phyloP scores from a whole-genome alignment of 768 basidiomycete species.

The Rhodotorula toruloides region DNA sequence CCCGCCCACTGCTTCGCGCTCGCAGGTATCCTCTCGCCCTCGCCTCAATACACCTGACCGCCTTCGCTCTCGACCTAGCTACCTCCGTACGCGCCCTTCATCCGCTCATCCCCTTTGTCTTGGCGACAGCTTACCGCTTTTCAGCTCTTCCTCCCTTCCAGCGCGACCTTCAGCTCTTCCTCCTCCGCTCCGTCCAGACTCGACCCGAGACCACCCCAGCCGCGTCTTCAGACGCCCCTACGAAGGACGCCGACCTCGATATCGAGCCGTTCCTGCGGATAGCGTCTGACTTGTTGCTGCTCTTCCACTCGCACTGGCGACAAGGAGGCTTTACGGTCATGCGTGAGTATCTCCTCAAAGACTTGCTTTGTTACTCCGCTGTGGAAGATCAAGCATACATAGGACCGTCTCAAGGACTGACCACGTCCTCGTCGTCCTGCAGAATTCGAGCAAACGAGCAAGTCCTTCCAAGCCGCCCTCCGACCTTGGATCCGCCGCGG shows the following conservation, averaged over 20 bases:
- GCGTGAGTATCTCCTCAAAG: conserved; percentile 18
- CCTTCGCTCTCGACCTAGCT: conserved; percentile 30
- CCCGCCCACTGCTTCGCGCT: background rate
- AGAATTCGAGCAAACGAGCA: conserved; percentile 27
- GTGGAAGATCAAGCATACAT: too few relatives aligned
- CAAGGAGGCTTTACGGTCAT: conserved; percentile 18
- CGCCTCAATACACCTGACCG: conserved; percentile 34
- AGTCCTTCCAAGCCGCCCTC: conserved; percentile 10
- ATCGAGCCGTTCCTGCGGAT: conserved; percentile 12
- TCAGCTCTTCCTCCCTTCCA: background rate
- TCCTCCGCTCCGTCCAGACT: conserved; percentile 20
- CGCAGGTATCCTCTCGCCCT: conserved; percentile 35
- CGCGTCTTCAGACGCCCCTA: background rate
- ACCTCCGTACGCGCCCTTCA: background rate
- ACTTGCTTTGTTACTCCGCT: background rate
- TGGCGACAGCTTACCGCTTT: too few relatives aligned
- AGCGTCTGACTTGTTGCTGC: conserved; percentile 17
- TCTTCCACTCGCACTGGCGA: conserved; percentile 36
- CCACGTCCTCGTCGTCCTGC: background rate
- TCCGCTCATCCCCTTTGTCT: too few relatives aligned
- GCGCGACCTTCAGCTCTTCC: conserved; percentile 36
- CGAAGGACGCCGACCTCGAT: background rate
- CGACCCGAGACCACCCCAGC: background rate
- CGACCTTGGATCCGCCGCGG: conserved; percentile 32
- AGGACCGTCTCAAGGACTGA: too few relatives aligned